These are phyloP conservation scores for Pouteria campechiana DNA, from an alignment of 179 eudicot genomes.

Conservation along the genomic window DNA sequence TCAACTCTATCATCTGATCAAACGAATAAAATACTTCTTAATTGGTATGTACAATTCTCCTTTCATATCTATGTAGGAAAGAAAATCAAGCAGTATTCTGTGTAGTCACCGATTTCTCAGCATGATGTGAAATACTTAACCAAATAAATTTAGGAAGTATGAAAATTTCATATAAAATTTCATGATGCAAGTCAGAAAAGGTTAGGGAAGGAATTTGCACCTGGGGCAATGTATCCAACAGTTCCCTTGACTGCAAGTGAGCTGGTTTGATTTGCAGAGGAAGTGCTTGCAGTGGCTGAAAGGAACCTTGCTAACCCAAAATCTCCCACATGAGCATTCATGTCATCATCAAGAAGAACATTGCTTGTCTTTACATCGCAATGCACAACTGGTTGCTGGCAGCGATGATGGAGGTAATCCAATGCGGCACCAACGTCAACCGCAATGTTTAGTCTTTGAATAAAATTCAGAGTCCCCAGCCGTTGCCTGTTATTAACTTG, in stretches of 20 bases:
- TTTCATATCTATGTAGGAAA: too few species aligned
- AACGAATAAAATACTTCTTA: too few species aligned
- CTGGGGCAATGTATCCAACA: constrained; percentile 22
- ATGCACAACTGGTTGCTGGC: constrained; percentile 2
- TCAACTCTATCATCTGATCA: too few species aligned
- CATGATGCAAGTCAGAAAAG: too few species aligned
- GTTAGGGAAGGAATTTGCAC: too few species aligned
- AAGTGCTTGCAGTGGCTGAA: neutral
- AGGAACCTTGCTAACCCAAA: constrained; percentile 16
- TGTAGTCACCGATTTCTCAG: too few species aligned
- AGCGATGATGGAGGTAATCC: constrained; percentile 18
- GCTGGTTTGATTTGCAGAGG: neutral
- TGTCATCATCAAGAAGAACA: constrained; percentile 13
- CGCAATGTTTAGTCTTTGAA: constrained; percentile 14
- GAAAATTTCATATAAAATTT: too few species aligned
- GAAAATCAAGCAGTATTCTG: too few species aligned
- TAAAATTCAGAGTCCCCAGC: neutral
- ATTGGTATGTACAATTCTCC: too few species aligned
- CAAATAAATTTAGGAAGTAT: too few species aligned
- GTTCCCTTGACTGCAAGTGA: constrained; percentile 13
- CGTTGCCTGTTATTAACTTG: neutral
- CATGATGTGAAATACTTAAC: too few species aligned
- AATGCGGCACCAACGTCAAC: constrained; percentile 19
- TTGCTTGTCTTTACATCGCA: constrained; percentile 18
- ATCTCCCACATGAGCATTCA: constrained; percentile 12